Conservation (phyloP, 768 basidiomycete genomes). For the Lentinula raphanica region DNA sequence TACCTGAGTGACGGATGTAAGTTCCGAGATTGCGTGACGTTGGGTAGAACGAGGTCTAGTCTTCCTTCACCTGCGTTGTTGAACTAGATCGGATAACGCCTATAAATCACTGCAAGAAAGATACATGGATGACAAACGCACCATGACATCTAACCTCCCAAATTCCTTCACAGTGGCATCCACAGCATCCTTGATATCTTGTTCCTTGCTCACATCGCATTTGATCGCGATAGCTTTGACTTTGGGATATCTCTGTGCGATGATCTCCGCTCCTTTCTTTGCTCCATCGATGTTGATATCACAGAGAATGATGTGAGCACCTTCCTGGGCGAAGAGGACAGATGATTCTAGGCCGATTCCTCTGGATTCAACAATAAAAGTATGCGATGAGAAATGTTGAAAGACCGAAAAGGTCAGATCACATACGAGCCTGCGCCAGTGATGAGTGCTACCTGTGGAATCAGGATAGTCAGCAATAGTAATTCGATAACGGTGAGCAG, state of each 20-base stretch:
- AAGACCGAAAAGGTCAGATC: background rate
- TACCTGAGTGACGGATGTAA: constrained; percentile 44
- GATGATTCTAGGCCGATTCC: constrained; percentile 96
- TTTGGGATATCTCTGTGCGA: constrained; percentile 63
- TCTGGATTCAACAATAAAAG: constrained; percentile 34
- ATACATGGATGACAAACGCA: constrained; percentile 27
- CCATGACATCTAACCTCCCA: constrained; percentile 95
- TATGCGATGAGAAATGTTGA: constrained; percentile 12
- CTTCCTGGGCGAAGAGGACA: constrained; percentile 92
- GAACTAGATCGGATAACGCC: constrained; percentile 52
- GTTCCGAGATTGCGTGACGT: too few relatives aligned
- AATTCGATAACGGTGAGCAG: background rate
- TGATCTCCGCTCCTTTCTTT: constrained; percentile 57
- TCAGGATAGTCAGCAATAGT: constrained; percentile 8
- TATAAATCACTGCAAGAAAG: background rate
- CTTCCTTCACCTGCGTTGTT: constrained; percentile 81
- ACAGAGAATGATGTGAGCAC: constrained; percentile 83
- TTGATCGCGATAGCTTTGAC: constrained; percentile 64
- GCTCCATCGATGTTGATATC: constrained; percentile 82
- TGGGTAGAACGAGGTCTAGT: too few relatives aligned
- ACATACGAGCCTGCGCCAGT: constrained; percentile 89
- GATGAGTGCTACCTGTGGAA: constrained; percentile 62
- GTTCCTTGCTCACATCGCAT: constrained; percentile 87
- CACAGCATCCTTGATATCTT: constrained; percentile 77
- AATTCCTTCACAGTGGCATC: constrained; percentile 76